phyloP scores from a whole-genome alignment of 345 rosid species.

The Eucalyptus marginata region DNA sequence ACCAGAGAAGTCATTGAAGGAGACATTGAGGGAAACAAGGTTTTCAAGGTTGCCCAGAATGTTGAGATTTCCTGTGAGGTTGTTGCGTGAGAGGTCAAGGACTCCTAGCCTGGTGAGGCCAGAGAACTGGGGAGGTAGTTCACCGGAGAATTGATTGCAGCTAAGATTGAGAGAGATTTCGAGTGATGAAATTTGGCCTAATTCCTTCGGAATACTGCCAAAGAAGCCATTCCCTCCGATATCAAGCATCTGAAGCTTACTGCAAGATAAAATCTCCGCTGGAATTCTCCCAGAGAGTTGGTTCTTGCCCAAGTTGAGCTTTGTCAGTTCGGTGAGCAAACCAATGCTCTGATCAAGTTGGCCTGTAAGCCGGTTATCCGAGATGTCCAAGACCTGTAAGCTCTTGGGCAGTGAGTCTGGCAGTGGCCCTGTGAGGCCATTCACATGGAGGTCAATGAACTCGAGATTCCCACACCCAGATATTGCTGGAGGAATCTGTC shows the following conservation, averaged over 20 bases:
- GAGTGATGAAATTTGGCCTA: slow-evolving; percentile 63
- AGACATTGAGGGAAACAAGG: slow-evolving; percentile 86
- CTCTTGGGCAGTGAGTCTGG: slow-evolving; percentile 59
- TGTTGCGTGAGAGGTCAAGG: slow-evolving; percentile 82
- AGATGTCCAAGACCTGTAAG: slow-evolving; percentile 57
- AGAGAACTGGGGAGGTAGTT: slow-evolving; percentile 61
- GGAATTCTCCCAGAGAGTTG: slow-evolving; percentile 63
- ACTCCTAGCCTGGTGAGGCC: slow-evolving; percentile 60
- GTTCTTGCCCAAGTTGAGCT: slow-evolving; percentile 67
- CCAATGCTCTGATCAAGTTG: slow-evolving; percentile 47
- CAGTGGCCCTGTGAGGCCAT: slow-evolving; percentile 56
- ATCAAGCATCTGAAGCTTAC: slow-evolving; percentile 61
- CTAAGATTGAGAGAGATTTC: slow-evolving; percentile 90
- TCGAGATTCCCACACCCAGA: slow-evolving; percentile 53
- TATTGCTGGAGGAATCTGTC: slow-evolving; percentile 48
- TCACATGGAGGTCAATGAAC: slow-evolving; percentile 71
- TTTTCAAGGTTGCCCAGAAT: slow-evolving; percentile 59
- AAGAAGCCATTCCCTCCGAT: slow-evolving; percentile 61
- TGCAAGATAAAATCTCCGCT: slow-evolving; percentile 53
- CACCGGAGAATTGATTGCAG: slow-evolving; percentile 57
- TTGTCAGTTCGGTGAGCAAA: slow-evolving; percentile 51
- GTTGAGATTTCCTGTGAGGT: slow-evolving; percentile 47
- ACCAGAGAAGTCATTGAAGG: slow-evolving; percentile 86
- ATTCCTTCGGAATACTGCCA: slow-evolving; percentile 69
- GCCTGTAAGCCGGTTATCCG: slow-evolving; percentile 67